Evolutionary conservation across 768 basidiomycete genomes (phyloP).

Genomic region (Hericium rajendrae): DNA sequence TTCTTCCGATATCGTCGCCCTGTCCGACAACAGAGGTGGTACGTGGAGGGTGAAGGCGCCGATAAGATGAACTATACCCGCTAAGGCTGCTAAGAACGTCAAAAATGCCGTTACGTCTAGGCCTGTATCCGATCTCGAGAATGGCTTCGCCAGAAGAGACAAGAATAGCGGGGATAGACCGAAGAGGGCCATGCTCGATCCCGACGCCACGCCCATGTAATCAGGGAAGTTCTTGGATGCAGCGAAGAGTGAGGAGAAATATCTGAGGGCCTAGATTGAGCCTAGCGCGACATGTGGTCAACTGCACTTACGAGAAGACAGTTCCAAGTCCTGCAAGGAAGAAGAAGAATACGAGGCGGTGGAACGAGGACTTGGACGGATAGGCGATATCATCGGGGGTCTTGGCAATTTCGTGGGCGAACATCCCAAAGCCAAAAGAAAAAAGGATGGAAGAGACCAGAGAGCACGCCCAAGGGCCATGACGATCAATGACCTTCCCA

Average conservation of each 20-base stretch:
- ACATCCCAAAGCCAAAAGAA: slow-evolving; percentile 49
- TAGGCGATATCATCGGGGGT: slow-evolving; percentile 29
- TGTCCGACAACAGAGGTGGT: slow-evolving; percentile 10
- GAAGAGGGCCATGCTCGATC: slow-evolving; percentile 60
- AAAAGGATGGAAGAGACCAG: slow-evolving; percentile 51
- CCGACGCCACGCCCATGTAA: slow-evolving; percentile 57
- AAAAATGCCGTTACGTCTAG: slow-evolving; percentile 42
- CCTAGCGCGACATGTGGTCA: not conserved
- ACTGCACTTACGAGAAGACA: slow-evolving; percentile 56
- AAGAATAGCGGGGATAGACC: slow-evolving; percentile 76
- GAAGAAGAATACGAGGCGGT: slow-evolving; percentile 46
- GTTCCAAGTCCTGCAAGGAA: slow-evolving; percentile 58
- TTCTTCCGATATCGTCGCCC: slow-evolving; percentile 1
- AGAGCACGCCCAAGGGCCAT: slow-evolving; percentile 63
- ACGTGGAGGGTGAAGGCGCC: slow-evolving; percentile 37
- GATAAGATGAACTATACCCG: slow-evolving; percentile 42
- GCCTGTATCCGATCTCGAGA: slow-evolving; percentile 37
- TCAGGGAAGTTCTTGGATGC: slow-evolving; percentile 63
- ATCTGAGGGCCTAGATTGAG: slow-evolving; percentile 18
- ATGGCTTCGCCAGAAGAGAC: slow-evolving; percentile 51
- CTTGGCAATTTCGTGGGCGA: slow-evolving; percentile 47
- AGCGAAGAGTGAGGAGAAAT: slow-evolving; percentile 67
- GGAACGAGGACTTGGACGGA: slow-evolving; percentile 37
- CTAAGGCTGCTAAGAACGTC: slow-evolving; percentile 44
- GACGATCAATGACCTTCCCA: slow-evolving; percentile 56